A percentile compares a stretch with the other conserved stretches of the same genome.
Evolutionary conservation across 2,329 filamentous ascomycete genomes (phyloP).

Genomic region (Dothistroma pini): DNA sequence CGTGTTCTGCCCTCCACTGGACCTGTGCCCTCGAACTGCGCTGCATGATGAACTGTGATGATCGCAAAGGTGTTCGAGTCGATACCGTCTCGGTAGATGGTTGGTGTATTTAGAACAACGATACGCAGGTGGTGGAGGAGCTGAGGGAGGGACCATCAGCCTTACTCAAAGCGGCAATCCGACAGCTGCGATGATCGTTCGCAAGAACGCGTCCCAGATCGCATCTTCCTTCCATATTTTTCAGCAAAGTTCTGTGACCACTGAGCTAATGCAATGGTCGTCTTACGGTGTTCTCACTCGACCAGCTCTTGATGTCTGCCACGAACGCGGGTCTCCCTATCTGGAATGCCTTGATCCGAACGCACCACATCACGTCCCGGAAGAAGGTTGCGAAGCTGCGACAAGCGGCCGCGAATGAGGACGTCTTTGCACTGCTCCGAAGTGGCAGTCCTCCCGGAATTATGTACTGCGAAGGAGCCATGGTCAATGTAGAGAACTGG

Average conservation of each 20-base stretch:
- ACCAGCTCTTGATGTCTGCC: neutral
- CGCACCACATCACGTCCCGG: slow-evolving; percentile 76
- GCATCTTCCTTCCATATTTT: neutral
- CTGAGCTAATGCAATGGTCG: neutral
- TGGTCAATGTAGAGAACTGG: slow-evolving; percentile 58
- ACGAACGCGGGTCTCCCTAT: neutral
- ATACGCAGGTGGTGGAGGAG: too few species aligned
- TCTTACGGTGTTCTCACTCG: neutral
- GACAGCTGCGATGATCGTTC: neutral
- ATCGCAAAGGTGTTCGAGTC: neutral
- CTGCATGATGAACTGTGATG: neutral
- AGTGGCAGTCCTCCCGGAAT: slow-evolving; percentile 68
- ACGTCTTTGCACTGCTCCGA: slow-evolving; percentile 63
- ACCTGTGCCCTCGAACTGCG: neutral
- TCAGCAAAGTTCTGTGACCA: neutral
- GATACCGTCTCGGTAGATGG: neutral
- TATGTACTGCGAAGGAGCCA: slow-evolving; percentile 71
- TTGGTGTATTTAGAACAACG: neutral
- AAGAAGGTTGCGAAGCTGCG: slow-evolving; percentile 66
- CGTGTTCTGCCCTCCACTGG: neutral
- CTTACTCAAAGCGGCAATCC: neutral
- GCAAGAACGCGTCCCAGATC: neutral
- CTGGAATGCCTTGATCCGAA: slow-evolving; percentile 64
- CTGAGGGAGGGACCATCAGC: too few species aligned
- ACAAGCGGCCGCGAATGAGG: slow-evolving; percentile 59